phyloP scores from a whole-genome alignment of 495 filamentous ascomycete species.

The Sabuloglossum arenarium region DNA sequence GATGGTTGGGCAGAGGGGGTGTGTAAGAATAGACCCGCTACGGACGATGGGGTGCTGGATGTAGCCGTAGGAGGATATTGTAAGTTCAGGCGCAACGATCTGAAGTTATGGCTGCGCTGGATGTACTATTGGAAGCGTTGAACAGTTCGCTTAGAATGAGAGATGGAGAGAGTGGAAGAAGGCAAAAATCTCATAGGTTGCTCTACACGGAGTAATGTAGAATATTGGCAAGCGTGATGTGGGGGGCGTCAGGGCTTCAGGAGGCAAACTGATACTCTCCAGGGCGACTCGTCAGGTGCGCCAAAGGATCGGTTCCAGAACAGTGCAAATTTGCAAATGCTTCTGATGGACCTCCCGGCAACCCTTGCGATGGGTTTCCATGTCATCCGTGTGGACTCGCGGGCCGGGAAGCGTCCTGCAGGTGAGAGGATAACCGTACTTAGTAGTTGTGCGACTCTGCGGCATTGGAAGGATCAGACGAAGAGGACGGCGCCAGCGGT shows the following conservation, averaged over 20 bases:
- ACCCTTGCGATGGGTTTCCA: slow-evolving; percentile 1
- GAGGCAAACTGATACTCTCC: not conserved
- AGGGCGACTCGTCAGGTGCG: not conserved
- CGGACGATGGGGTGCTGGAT: not conserved
- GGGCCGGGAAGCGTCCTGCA: slow-evolving; percentile 2
- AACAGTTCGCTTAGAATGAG: not conserved
- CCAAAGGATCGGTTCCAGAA: not conserved
- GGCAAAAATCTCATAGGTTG: not conserved
- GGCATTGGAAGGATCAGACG: slow-evolving; percentile 3
- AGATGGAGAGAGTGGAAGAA: not conserved
- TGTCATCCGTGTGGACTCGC: not conserved
- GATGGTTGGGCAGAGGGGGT: not conserved
- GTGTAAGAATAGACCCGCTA: not conserved
- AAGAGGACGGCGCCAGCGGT: not conserved
- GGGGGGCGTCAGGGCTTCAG: not conserved
- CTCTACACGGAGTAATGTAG: not conserved
- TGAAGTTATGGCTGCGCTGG: not conserved
- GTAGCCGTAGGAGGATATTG: not conserved
- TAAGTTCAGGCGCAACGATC: not conserved
- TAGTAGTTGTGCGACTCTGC: not conserved
- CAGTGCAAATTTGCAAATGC: not conserved
- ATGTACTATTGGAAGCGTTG: not conserved
- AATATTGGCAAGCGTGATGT: not conserved
- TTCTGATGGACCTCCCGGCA: not conserved
- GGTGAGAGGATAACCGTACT: not conserved